Base-by-base conservation (phyloP, 805 yeast genomes). In the Candida incommunis region DNA sequence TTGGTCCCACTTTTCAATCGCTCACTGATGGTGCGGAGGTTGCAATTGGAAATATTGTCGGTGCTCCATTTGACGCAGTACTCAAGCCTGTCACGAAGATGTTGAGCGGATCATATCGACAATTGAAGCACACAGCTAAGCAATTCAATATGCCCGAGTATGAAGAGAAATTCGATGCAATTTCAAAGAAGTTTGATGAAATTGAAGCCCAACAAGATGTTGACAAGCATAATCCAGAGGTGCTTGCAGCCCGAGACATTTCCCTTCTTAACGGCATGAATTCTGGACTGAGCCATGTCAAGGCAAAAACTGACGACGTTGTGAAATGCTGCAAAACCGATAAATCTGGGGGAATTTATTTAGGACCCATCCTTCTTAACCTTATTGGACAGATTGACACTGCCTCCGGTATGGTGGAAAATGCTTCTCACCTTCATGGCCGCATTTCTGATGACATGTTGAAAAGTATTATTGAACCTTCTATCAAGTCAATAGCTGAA, bases 1-100 rank as follows among this genome's bases (percentile, higher is more conserved):
- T 51, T n/a, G 62, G 62, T 25, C 62, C 64, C 22, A 48, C 52
- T 42, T 57, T 58, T 29, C 64, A 60, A 50, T 52, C 60, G 3
- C 37, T 56, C 22, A 59, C 63, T 25, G 50, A 53, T 45, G 62
- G 65, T 23, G 62, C 59, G 20, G 62, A 58, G 45, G 62, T 54
- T 21, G 43, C 51, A 25, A 42, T 57, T 26, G 53, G 58, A 23
- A 58, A 54, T 48, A 42, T 54, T 27, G 42, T 51, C 31, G 57
- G 54, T 22, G 60, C 52, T 40, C 42, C 50, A 15, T 23, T 52
- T 31, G 59, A 56, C n/a, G 37, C 37, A 11, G 18, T 31, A 5
- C 18, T 31, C n/a, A n/a, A 11, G 5, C 37, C 37, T 16, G 20
- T 31, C 18, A 9, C 37, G 18, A 31, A 31, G 37, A 13, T 31